A percentile compares a stretch with the other conserved stretches of the same genome.
phyloP scores from a whole-genome alignment of 306 rosid species.

The Cucurbita pepo region DNA sequence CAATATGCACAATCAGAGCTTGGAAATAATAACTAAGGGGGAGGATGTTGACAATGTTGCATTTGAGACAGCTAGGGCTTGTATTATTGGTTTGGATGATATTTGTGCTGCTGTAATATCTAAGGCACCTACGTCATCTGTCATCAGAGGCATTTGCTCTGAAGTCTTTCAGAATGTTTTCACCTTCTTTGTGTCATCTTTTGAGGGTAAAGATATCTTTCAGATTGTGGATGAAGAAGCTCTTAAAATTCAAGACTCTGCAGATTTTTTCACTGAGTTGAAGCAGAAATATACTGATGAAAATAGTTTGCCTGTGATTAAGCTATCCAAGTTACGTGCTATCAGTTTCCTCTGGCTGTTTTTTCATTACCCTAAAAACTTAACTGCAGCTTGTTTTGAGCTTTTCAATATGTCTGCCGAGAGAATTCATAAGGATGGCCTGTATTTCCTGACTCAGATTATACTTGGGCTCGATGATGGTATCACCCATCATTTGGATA shows the following conservation, averaged over 20 bases:
- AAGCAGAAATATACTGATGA: constrained; percentile 41
- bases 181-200: constrained; percentile 36
- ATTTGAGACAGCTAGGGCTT: constrained; percentile 60
- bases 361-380: constrained; percentile 53
- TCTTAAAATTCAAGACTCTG: constrained; percentile 42
- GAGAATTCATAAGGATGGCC: constrained; percentile 35
- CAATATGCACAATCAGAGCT: constrained; percentile 61
- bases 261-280: constrained; percentile 36
- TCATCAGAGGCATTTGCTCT: constrained; percentile 58
- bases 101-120: constrained; percentile 53
- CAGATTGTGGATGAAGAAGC: constrained; percentile 39
- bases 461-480: constrained; percentile 25
- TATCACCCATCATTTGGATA: constrained; percentile 18
- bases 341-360: constrained; percentile 55
- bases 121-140: constrained; percentile 54
- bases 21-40: constrained; percentile 39
- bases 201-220: constrained; percentile 58
- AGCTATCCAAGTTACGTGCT: constrained; percentile 36
- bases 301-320: constrained; percentile 34
- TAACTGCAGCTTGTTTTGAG: constrained; percentile 77
- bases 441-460: constrained; percentile 41
- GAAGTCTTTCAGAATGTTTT: constrained; percentile 68
- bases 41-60: constrained; percentile 56
- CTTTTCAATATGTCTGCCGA: constrained; percentile 38
- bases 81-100: constrained; percentile 60